Percentiles rank a stretch among this genome's conserved stretches.
phyloP scores from a whole-genome alignment of 352 stramenopile species.

The Phytophthora foliorum region DNA sequence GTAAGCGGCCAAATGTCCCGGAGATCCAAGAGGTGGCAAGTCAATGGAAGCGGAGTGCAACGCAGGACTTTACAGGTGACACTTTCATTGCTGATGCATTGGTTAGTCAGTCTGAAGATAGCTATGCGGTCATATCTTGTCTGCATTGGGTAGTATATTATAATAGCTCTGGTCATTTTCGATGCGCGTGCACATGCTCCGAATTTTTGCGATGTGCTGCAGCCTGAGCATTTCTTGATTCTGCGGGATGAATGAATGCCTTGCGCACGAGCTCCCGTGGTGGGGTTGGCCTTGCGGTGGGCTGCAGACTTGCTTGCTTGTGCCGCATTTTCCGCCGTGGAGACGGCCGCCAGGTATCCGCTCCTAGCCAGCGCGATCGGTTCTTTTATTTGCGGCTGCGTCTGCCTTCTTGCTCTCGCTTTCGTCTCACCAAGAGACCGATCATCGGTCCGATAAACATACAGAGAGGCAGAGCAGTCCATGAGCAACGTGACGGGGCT shows the following conservation, averaged over 20 bases:
- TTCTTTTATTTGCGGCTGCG: slow-evolving; percentile 29
- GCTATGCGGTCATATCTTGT: no score
- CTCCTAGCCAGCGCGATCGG: slow-evolving; percentile 28
- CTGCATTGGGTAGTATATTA: no score
- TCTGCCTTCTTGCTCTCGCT: slow-evolving; percentile 10
- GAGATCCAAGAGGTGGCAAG: slow-evolving; percentile 2
- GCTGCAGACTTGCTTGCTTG: slow-evolving; percentile 15
- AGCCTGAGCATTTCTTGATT: slow-evolving; percentile 11
- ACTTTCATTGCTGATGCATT: slow-evolving; percentile 2
- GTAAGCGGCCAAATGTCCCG: slow-evolving; percentile 18
- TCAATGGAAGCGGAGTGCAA: background rate
- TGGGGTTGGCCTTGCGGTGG: background rate
- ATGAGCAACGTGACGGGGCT: slow-evolving; percentile 20
- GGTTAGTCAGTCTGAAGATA: background rate
- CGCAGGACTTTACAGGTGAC: slow-evolving; percentile 12
- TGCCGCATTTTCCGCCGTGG: slow-evolving; percentile 15
- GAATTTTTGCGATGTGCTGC: slow-evolving; percentile 22
- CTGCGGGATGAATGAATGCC: slow-evolving; percentile 5
- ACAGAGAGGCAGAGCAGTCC: slow-evolving; percentile 21
- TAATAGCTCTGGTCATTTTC: no score
- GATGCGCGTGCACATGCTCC: slow-evolving; percentile 11
- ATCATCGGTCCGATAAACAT: background rate
- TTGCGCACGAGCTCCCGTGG: background rate
- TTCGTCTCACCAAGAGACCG: slow-evolving; percentile 39
- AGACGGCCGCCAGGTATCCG: slow-evolving; percentile 17